Percentiles rank a stretch among this genome's conserved stretches.
Evolutionary conservation across 2,329 filamentous ascomycete species (phyloP).

Genomic region (Fusarium sp.): DNA sequence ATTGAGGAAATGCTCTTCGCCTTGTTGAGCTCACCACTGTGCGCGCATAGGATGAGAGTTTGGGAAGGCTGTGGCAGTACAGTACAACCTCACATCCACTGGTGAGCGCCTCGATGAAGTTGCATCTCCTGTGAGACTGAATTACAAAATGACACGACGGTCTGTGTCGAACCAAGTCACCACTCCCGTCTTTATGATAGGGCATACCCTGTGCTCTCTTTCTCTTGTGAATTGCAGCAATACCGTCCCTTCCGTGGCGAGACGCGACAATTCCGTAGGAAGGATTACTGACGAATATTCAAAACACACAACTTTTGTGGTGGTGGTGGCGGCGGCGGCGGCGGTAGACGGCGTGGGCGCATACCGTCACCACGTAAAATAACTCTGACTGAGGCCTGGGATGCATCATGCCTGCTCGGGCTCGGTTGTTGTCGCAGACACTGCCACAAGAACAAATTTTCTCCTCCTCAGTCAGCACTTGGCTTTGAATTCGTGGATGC

Average conservation of each 20-base stretch:
- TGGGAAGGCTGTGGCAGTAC: constrained; percentile 26
- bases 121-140: constrained; percentile 32
- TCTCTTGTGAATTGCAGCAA: constrained; percentile 12
- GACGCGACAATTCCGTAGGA: constrained; percentile 17
- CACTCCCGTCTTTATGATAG: constrained; percentile 6
- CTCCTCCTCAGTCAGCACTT: constrained; percentile 15
- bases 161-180: constrained; percentile 32
- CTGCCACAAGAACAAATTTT: constrained; percentile 35
- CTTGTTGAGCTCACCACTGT: constrained; percentile 16
- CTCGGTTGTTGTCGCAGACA: constrained; percentile 23
- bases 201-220: constrained; percentile 1
- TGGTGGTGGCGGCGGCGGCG: constrained; percentile 25
- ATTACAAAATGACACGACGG: constrained; percentile 30
- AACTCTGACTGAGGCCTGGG: constrained; percentile 12
- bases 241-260: constrained; percentile 26
- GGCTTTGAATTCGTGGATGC: constrained; percentile 4
- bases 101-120: constrained; percentile 31
- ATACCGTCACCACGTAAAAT: constrained; percentile 14
- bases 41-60: constrained; percentile 4
- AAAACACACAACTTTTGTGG: constrained; percentile 14
- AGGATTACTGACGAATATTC: constrained; percentile 17
- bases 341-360: constrained; percentile 11
- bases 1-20: constrained; percentile 30
- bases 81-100: constrained; percentile 31
- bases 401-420: constrained; percentile 9